Evolutionary conservation across 2,329 filamentous ascomycete species (phyloP), one percentile per base, ranked within the genome.

Genomic region (Cercospora zeae-maydis): DNA sequence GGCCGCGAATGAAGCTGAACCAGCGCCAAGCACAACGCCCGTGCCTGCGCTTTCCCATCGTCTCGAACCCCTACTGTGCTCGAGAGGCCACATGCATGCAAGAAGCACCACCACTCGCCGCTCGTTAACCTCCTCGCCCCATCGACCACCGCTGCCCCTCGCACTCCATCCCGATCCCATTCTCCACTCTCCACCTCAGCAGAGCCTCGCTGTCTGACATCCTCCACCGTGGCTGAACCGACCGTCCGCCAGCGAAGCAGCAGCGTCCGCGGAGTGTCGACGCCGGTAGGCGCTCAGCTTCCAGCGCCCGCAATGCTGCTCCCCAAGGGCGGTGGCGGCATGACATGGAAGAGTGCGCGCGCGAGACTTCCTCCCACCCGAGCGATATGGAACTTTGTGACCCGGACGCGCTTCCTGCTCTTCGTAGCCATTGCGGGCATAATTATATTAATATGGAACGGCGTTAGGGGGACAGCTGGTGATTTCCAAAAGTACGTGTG

Each of bases 261-360:
- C 62, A 64, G 62, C 58, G 62, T 64, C 16, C 58, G 62, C 33
- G 58, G 58, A 61, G 39, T 59, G 57, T 49, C 58, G 42, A 55
- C 59, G 62, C 58, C 62, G 53, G 45, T 59, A 54, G 53, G 52
- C 59, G 62, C 52, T 58, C 53, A 54, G 51, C 58, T 61, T 34
- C 53, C 58, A 53, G 37, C 58, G 52, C 62, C 62, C 65, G 75
- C 58, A 47, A 97, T 97, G 93, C 86, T 97, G 81, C 86, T 96
- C 72, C 90, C 91, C 68, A 96, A 96, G 79, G 90, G 90, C 77
- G 91, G 91, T 76, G 91, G 91, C 76, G 91, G 91, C 76, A 84
- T 93, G 74, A 92, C 87, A 77, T 98, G 93, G 93, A 97, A 96
- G 83, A 89, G 91, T 69, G 89, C 93, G 70, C 90, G 86, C 80